Evolutionary conservation across 352 stramenopile genomes (phyloP).

Genomic region (Globisporangium lucens): DNA sequence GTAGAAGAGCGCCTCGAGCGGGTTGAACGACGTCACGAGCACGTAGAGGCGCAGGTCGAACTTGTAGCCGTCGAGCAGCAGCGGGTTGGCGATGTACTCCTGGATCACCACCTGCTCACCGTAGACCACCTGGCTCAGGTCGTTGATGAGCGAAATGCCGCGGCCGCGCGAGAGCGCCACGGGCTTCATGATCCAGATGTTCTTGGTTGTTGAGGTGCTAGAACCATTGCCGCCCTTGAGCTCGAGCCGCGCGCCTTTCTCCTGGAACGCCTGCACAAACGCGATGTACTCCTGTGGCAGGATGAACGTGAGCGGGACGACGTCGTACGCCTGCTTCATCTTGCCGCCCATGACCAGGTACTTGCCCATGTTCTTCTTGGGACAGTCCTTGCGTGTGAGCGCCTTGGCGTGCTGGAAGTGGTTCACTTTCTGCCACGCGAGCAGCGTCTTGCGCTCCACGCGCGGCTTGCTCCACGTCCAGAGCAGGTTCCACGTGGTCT

Average conservation of each 20-base stretch:
- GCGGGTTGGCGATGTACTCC: conserved; percentile 86
- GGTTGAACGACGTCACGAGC: conserved; percentile 93
- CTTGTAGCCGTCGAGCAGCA: conserved; percentile 90
- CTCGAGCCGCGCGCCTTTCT: conserved; percentile 27
- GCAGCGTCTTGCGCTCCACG: conserved; percentile 77
- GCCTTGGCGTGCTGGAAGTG: conserved; percentile 90
- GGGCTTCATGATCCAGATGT: conserved; percentile 95
- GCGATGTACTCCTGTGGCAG: conserved; percentile 91
- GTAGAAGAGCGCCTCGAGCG: conserved; percentile 93
- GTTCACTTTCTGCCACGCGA: conserved; percentile 94
- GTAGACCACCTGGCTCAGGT: conserved; percentile 88
- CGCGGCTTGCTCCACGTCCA: conserved; percentile 90
- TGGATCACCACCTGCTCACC: conserved; percentile 86
- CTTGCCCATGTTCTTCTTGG: conserved; percentile 86
- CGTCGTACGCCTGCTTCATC: conserved; percentile 76
- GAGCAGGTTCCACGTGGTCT: conserved; percentile 89
- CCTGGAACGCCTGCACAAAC: conserved; percentile 87
- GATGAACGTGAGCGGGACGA: conserved; percentile 92
- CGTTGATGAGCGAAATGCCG: conserved; percentile 91
- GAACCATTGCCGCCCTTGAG: neutral
- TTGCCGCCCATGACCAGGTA: conserved; percentile 45
- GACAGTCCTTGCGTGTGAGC: conserved; percentile 93
- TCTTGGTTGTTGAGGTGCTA: conserved; percentile 28
- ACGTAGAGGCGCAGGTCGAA: conserved; percentile 92
- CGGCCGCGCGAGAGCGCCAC: conserved; percentile 88